Evolutionary conservation across 352 stramenopile species (phyloP), one percentile per base, ranked within the genome.

Genomic region (Globisporangium orthogonon): DNA sequence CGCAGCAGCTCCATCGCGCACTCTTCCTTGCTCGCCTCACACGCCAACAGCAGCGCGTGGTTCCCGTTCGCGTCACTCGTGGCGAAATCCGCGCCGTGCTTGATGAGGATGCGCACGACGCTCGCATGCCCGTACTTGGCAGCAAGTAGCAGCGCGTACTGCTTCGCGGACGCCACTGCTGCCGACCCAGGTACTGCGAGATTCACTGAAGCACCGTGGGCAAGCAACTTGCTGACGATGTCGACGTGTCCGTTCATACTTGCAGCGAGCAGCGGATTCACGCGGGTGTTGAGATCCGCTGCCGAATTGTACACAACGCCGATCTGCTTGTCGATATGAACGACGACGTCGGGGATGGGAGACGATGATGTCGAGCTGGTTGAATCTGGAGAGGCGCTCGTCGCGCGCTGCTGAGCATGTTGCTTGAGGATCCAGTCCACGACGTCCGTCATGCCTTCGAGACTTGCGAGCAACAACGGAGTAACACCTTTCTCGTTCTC

Each of bases 71-170:
- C 60, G 45, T 91, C 80, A 9, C 64, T 56, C 29, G 71, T 61
- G 2, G 28, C 54, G 9, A 65, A 67, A 35, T 78, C 66, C 2
- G 78, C 78, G 3, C 64, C 58, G 47, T 68, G 61, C 44, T 73
- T 62, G 45, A 98, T 62, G 15, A 98, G 73, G 10, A 78, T 52
- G n/a, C 73, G 49, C 18, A 95, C 80, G 48, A 95, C 82, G 13
- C 78, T 75, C n/a, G 85, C 63, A 63, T 98, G 89, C 18, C 95
- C 96, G 57, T 95, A 96, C 69, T 95, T 89, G 6, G 86, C 83
- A 14, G 94, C 95, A 4, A 98, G 80, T 65, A 98, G 82, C 17
- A 98, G 76, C 15, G 86, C 86, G 52, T 64, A 73, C 47, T 76
- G 71, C 29, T 55, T 66, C 10, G 56, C 56, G 6, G 61, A 63